Percentiles rank a stretch among this genome's conserved stretches.
These are phyloP conservation scores for Pythium rishiriense DNA, from an alignment of 352 stramenopile species.

Conservation along the genomic window DNA sequence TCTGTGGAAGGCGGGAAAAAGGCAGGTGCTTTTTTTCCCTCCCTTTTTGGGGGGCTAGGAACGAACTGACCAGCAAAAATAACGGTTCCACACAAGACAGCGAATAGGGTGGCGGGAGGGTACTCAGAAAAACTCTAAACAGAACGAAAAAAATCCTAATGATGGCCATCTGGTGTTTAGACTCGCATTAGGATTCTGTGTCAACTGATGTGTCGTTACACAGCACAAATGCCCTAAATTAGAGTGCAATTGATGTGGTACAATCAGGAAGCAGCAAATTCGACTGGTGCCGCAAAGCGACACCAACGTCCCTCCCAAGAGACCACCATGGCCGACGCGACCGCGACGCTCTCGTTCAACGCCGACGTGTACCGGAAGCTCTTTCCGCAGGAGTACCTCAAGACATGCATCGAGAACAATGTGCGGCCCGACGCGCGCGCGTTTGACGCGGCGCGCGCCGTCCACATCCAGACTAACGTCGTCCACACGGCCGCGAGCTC, in stretches of 20 bases:
- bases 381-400: constrained; percentile 72
- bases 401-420: constrained; percentile 55
- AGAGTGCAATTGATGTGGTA: constrained; percentile 11
- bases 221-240: no score
- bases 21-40: no score
- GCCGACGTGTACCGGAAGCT: constrained; percentile 76
- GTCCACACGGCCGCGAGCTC: constrained; percentile 66
- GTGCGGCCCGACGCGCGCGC: constrained; percentile 63
- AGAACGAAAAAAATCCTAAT: no score
- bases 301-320: neutral
- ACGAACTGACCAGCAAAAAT: neutral
- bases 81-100: constrained; percentile 1
- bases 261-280: neutral
- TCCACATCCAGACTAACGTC: constrained; percentile 69
- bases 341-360: constrained; percentile 51
- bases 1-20: neutral
- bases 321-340: constrained; percentile 21
- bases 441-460: constrained; percentile 42
- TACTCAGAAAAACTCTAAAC: no score
- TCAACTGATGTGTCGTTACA: no score
- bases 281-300: constrained; percentile 12
- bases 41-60: no score
- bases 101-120: constrained; percentile 14
- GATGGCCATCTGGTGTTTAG: no score
- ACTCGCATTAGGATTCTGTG: no score